Percentiles rank a stretch among this genome's conserved stretches.
These are phyloP conservation scores for Exophiala spinifera DNA, from an alignment of 2,329 filamentous ascomycete species.

Conservation along the genomic window DNA sequence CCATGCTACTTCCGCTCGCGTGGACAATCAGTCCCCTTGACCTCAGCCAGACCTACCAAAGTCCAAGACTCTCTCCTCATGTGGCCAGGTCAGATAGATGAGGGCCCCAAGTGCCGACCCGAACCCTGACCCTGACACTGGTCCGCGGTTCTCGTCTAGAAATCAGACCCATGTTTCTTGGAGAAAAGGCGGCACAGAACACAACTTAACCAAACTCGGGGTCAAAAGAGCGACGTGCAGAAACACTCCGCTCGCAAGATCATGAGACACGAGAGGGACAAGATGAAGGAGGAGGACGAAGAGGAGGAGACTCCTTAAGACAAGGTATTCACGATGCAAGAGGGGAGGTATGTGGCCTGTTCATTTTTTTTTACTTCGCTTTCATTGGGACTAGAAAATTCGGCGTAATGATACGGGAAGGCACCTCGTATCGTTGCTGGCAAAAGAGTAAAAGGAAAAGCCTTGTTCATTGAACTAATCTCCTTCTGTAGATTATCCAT, in stretches of 20 bases:
- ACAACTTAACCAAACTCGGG: slow-evolving; percentile 8
- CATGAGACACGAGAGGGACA: background rate
- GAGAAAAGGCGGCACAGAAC: slow-evolving; percentile 1
- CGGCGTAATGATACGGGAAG: slow-evolving; percentile 9
- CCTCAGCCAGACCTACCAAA: too few species aligned
- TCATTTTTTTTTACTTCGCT: background rate
- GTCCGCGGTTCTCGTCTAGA: background rate
- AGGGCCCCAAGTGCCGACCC: too few species aligned
- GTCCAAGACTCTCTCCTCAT: too few species aligned
- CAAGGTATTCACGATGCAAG: background rate
- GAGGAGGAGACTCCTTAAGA: too few species aligned
- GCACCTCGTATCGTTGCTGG: slow-evolving; percentile 6
- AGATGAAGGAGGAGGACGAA: too few species aligned
- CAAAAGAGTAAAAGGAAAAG: slow-evolving; percentile 11
- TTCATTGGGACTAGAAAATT: slow-evolving; percentile 21
- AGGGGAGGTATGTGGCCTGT: background rate
- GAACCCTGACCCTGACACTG: too few species aligned
- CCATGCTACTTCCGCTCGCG: too few species aligned
- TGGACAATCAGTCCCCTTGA: too few species aligned
- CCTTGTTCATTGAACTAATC: slow-evolving; percentile 12
- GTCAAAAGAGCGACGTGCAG: slow-evolving; percentile 15
- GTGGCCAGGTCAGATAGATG: too few species aligned
- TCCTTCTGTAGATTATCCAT: slow-evolving; percentile 13
- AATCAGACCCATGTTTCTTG: background rate
- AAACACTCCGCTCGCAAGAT: too few species aligned